Percentiles rank a stretch among this genome's conserved stretches.
phyloP scores from a whole-genome alignment of 768 basidiomycete genomes.

The Coprinopsis cinerea region DNA sequence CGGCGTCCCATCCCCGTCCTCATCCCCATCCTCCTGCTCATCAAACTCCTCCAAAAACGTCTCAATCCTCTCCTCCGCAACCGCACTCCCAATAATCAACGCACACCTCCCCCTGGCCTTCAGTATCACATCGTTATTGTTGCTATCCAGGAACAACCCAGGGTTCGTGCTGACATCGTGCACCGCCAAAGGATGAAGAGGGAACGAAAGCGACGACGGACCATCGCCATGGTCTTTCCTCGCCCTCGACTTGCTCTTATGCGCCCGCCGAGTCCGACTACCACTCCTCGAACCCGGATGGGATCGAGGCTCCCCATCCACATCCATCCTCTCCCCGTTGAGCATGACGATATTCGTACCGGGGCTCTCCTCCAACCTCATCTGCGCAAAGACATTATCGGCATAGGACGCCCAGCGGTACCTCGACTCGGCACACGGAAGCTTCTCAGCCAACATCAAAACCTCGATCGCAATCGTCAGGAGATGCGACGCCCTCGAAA shows the following conservation, averaged over 20 bases:
- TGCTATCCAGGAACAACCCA: background rate
- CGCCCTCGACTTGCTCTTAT: background rate
- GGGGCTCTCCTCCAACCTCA: conserved; percentile 55
- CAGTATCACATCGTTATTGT: conserved; percentile 22
- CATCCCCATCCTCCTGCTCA: background rate
- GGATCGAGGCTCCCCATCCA: background rate
- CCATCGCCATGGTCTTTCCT: background rate
- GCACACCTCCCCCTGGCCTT: conserved; percentile 48
- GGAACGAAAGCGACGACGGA: background rate
- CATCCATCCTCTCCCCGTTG: conserved; percentile 23
- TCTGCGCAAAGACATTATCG: conserved; percentile 55
- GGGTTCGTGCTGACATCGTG: background rate
- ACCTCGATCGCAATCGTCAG: conserved; percentile 61
- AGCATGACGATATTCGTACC: conserved; percentile 41
- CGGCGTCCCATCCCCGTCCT: background rate
- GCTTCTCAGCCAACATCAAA: conserved; percentile 52
- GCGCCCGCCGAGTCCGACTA: background rate
- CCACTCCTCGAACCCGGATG: background rate
- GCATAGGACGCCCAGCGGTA: conserved; percentile 57
- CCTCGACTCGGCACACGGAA: conserved; percentile 38
- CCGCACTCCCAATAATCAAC: conserved; percentile 50
- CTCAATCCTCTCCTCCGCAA: conserved; percentile 47
- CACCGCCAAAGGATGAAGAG: too few relatives aligned
- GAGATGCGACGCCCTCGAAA: conserved; percentile 54
- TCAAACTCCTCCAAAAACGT: conserved; percentile 35